Evolutionary conservation across 805 yeast species (phyloP).

Genomic region (Wickerhamiella galacta): DNA sequence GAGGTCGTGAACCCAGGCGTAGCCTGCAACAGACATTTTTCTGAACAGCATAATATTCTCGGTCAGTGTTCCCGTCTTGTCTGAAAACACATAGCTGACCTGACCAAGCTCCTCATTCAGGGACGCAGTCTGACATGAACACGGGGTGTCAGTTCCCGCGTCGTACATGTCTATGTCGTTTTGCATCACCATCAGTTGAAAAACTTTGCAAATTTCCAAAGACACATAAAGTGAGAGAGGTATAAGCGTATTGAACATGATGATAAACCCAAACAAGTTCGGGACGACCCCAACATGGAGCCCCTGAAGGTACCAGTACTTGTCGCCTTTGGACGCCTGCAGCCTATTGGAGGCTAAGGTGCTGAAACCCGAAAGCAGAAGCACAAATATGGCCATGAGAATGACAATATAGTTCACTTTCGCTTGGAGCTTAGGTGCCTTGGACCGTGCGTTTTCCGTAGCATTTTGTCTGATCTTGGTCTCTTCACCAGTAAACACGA

Average conservation of each 20-base stretch:
- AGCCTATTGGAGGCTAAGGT: slow-evolving; percentile 53
- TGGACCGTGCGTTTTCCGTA: slow-evolving; percentile 70
- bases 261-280: slow-evolving; percentile 85
- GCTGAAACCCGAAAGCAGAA: slow-evolving; percentile 58
- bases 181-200: slow-evolving; percentile 67
- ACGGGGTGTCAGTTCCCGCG: slow-evolving; percentile 66
- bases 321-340: slow-evolving; percentile 18
- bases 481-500: slow-evolving; percentile 88
- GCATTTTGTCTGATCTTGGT: slow-evolving; percentile 93
- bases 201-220: slow-evolving; percentile 84
- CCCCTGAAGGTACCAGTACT: slow-evolving; percentile 57
- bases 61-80: slow-evolving; percentile 93
- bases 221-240: slow-evolving; percentile 91
- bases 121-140: slow-evolving; percentile 89
- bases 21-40: slow-evolving; percentile 73
- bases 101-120: slow-evolving; percentile 94
- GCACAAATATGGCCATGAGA: slow-evolving; percentile 75
- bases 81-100: slow-evolving; percentile 86
- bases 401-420: slow-evolving; percentile 69
- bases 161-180: slow-evolving; percentile 94
- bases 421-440: slow-evolving; percentile 81
- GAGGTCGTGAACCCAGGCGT: slow-evolving; percentile 73
- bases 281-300: slow-evolving; percentile 75
- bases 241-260: slow-evolving; percentile 93
- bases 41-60: slow-evolving; percentile 89